Conservation (phyloP, 352 stramenopile species). For the Phytophthora lateralis region DNA sequence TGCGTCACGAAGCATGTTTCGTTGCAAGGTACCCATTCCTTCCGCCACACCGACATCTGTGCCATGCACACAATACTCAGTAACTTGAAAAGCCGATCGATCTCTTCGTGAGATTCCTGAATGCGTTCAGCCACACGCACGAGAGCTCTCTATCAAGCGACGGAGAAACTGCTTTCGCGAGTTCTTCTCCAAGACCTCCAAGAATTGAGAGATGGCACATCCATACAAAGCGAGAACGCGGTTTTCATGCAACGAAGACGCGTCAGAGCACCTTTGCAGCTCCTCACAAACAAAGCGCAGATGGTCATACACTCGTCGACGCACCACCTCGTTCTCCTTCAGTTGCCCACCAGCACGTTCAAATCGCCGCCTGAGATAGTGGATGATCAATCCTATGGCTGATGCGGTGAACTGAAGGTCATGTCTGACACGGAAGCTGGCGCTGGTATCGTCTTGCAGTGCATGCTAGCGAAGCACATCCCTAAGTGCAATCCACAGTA, state of each 20-base stretch:
- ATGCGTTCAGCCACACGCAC: constrained; percentile 5
- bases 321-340: constrained; percentile 2
- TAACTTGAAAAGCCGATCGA: constrained; percentile 27
- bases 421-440: constrained; percentile 73
- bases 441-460: constrained; percentile 69
- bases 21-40: constrained; percentile 6
- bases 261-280: neutral
- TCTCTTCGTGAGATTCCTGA: constrained; percentile 24
- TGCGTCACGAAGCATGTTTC: neutral
- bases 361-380: constrained; percentile 45
- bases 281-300: neutral
- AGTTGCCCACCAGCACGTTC: constrained; percentile 36
- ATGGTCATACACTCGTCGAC: neutral
- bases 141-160: constrained; percentile 6
- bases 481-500: constrained; percentile 63
- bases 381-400: constrained; percentile 56
- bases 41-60: constrained; percentile 13
- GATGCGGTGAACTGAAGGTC: constrained; percentile 78
- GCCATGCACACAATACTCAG: constrained; percentile 21
- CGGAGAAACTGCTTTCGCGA: constrained; percentile 7
- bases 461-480: constrained; percentile 76
- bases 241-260: too few species aligned
- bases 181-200: constrained; percentile 9
- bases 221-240: constrained; percentile 15
- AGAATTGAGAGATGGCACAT: constrained; percentile 11